Percentiles rank a stretch among this genome's conserved stretches.
These are phyloP conservation scores for Austroboletus novae-zelandiae DNA, from an alignment of 1,284 basidiomycete genomes.

Conservation along the genomic window DNA sequence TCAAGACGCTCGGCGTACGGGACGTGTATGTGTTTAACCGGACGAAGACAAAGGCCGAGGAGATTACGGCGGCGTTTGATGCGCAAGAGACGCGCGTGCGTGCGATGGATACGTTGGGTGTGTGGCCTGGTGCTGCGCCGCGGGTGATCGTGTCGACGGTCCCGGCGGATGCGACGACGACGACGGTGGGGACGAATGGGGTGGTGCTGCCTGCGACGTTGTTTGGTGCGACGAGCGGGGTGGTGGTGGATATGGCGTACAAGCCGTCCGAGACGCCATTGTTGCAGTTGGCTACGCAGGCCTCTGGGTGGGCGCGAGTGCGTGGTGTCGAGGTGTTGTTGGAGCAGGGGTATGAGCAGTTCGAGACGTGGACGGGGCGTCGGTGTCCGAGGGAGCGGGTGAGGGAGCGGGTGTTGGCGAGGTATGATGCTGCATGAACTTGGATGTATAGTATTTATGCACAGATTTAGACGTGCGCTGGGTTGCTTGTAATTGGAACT, in stretches of 20 bases:
- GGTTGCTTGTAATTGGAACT: too few relatives aligned
- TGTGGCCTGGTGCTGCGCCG: slow-evolving; percentile 62
- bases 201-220: slow-evolving; percentile 49
- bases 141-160: slow-evolving; percentile 84
- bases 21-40: slow-evolving; percentile 86
- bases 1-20: slow-evolving; percentile 66
- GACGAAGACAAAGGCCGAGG: slow-evolving; percentile 70
- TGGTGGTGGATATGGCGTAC: slow-evolving; percentile 93
- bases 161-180: slow-evolving; percentile 65
- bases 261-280: slow-evolving; percentile 77
- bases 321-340: slow-evolving; percentile 82
- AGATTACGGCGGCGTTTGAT: slow-evolving; percentile 65
- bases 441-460: too few relatives aligned
- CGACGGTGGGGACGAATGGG: slow-evolving; percentile 40
- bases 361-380: slow-evolving; percentile 77
- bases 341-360: slow-evolving; percentile 86
- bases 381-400: slow-evolving; percentile 50
- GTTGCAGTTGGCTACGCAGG: slow-evolving; percentile 50
- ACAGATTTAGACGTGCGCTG: too few relatives aligned
- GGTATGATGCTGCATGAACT: slow-evolving; percentile 2
- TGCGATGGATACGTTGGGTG: slow-evolving; percentile 57
- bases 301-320: slow-evolving; percentile 69
- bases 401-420: slow-evolving; percentile 47
- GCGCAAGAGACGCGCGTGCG: slow-evolving; percentile 49
- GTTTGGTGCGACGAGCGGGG: slow-evolving; percentile 48